Evolutionary conservation across 129 eudicot species (phyloP), one percentile per base, ranked within the genome.

Genomic region (Tanacetum coccineum): DNA sequence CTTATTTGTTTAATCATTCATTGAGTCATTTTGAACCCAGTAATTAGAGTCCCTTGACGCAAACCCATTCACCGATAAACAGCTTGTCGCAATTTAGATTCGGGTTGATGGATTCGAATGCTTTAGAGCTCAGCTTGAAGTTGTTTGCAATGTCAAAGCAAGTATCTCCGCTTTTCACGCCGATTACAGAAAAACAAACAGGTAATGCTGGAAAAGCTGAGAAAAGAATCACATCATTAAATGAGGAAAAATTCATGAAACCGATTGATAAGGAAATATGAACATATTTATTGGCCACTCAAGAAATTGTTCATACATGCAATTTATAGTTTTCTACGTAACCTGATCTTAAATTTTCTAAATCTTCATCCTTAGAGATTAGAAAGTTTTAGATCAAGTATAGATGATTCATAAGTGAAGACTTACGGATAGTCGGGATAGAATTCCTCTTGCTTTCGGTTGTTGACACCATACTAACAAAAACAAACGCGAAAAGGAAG

Each of bases 81-180:
- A 4, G 4, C 36, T 30, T 30, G 36, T 30, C 36, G 3, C 36
- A 28, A 5, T 30, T 30, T 30, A 30, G 0, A 30, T 30, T 30
- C 36, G 8, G 11, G 0, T 49, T 50, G 21, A 14, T 50, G 56
- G 15, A 14, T 2, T 18, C 18, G 6, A 51, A 18, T n/a, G 0
- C 56, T 51, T 15, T 51, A 0, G 7, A 0, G 56, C 8, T 51
- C 7, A 4, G 6, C 36, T 3, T n/a, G 7, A 4, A n/a, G 1
- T 51, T 7, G 22, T 14, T 15, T 0, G 15, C 26, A 25, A 69
- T 69, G 9, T 39, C 73, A 32, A 68, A 78, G 53, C 85, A 80
- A 20, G 85, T 80, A 40, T 81, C 85, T 13, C 83, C 81, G 40
- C 12, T 59, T 62, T 72, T 55, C 72, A 80, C 85, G 10, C 81